Percentiles rank a stretch among this genome's conserved stretches.
These are phyloP conservation scores for Trametes pubescens DNA, from an alignment of 1,284 basidiomycete species.

Conservation along the genomic window DNA sequence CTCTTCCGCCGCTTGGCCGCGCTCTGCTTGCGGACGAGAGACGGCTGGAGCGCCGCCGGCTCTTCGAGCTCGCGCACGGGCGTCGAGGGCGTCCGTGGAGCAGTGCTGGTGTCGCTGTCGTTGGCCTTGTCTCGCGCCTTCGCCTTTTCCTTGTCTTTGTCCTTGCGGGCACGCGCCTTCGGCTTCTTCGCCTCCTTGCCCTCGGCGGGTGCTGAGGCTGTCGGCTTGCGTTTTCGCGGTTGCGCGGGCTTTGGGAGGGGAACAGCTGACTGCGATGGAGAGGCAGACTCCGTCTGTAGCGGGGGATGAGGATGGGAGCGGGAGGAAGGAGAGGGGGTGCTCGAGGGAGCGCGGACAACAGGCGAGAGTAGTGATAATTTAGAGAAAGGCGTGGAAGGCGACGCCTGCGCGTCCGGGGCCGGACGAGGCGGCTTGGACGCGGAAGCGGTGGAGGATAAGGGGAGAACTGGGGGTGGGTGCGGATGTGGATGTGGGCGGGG, in stretches of 20 bases:
- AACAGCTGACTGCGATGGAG: not conserved
- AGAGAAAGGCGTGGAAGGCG: conserved; percentile 49
- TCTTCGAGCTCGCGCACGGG: conserved; percentile 8
- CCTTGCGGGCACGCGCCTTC: conserved; percentile 14
- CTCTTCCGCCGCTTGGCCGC: conserved; percentile 14
- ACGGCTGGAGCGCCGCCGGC: conserved; percentile 2
- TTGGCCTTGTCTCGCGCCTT: conserved; percentile 13
- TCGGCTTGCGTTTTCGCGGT: conserved; percentile 12
- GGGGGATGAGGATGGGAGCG: not conserved
- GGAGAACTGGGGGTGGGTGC: conserved; percentile 38
- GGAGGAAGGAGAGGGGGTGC: not conserved
- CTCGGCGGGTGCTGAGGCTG: conserved; percentile 7
- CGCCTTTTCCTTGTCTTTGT: conserved; percentile 10
- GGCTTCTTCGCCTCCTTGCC: conserved; percentile 19
- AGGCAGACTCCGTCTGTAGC: not conserved
- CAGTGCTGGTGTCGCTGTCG: not conserved
- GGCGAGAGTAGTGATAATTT: conserved; percentile 48
- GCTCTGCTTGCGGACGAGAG: conserved; percentile 13
- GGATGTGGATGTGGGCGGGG: conserved; percentile 44
- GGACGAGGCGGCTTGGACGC: conserved; percentile 17
- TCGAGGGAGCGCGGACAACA: conserved; percentile 22
- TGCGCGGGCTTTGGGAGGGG: not conserved
- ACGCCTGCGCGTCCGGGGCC: conserved; percentile 32
- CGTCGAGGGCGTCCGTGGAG: conserved; percentile 10
- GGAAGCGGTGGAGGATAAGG: conserved; percentile 14